A percentile compares a stretch with the other conserved stretches of the same genome.
Evolutionary conservation across 2,329 filamentous ascomycete species (phyloP).

Genomic region (Colletotrichum coccodes): DNA sequence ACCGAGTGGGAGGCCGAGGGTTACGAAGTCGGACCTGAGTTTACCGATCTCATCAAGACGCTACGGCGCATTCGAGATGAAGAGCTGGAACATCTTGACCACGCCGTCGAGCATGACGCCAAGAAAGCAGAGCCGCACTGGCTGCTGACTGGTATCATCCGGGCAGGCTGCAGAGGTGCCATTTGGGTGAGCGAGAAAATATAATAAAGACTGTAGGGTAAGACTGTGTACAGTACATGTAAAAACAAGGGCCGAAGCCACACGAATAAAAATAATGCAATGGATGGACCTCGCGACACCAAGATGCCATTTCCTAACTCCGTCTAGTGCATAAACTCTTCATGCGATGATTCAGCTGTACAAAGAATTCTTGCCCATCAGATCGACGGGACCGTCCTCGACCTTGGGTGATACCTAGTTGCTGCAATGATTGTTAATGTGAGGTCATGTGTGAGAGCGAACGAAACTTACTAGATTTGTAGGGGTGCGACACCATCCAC

Average conservation of each 20-base stretch:
- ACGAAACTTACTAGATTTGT: conserved; percentile 87
- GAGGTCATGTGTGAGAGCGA: not conserved
- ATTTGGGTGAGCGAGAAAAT: conserved; percentile 90
- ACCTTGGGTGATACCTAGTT: conserved; percentile 40
- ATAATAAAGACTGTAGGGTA: conserved; percentile 46
- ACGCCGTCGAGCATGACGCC: conserved; percentile 92
- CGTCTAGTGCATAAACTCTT: not conserved
- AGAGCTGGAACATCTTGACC: conserved; percentile 95
- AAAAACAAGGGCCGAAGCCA: conserved; percentile 22
- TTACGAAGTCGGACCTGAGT: conserved; percentile 82
- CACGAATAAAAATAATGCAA: conserved; percentile 16
- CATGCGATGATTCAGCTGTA: conserved; percentile 8
- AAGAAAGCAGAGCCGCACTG: conserved; percentile 92
- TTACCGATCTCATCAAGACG: conserved; percentile 76
- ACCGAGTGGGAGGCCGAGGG: conserved; percentile 79
- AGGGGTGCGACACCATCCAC: conserved; percentile 95
- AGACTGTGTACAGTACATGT: conserved; percentile 34
- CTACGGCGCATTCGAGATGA: conserved; percentile 91
- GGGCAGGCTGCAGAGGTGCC: conserved; percentile 88
- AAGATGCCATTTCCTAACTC: not conserved
- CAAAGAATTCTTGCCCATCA: not conserved
- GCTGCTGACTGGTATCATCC: conserved; percentile 85
- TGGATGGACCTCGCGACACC: not conserved
- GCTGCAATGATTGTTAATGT: conserved; percentile 43
- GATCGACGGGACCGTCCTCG: not conserved